These are phyloP conservation scores for Pistacia vera DNA, from an alignment of 345 rosid species.

Conservation along the genomic window DNA sequence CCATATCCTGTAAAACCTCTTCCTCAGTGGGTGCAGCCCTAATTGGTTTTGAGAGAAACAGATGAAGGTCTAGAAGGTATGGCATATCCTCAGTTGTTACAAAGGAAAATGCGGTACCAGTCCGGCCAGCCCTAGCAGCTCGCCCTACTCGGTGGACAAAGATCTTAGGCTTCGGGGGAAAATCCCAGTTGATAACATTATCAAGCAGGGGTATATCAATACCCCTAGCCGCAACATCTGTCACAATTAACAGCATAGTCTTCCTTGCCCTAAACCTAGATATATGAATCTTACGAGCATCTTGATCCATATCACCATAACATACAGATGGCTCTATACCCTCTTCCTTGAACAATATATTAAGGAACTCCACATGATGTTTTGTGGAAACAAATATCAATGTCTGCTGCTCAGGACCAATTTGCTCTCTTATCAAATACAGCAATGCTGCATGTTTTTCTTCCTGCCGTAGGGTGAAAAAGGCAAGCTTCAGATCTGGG, in stretches of 20 bases:
- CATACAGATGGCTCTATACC: conserved; percentile 88
- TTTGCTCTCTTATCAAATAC: conserved; percentile 83
- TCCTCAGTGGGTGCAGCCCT: conserved; percentile 92
- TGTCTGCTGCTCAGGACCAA: conserved; percentile 72
- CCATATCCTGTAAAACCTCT: conserved; percentile 83
- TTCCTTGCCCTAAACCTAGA: conserved; percentile 86
- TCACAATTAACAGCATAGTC: conserved; percentile 89
- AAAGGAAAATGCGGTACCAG: conserved; percentile 90
- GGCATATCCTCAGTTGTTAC: conserved; percentile 91
- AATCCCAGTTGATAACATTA: conserved; percentile 98
- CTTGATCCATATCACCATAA: conserved; percentile 99
- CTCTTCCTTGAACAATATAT: conserved; percentile 72
- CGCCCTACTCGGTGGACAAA: conserved; percentile 97
- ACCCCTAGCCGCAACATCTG: conserved; percentile 97
- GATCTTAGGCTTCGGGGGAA: conserved; percentile 91
- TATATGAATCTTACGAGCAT: conserved; percentile 88
- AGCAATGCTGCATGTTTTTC: conserved; percentile 86
- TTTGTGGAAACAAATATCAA: conserved; percentile 94
- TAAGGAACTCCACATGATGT: conserved; percentile 96
- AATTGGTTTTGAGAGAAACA: conserved; percentile 86
- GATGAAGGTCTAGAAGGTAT: conserved; percentile 88
- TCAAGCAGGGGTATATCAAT: conserved; percentile 97
- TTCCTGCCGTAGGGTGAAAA: conserved; percentile 82
- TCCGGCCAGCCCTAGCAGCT: conserved; percentile 95
- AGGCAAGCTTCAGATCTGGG: conserved; percentile 71